Evolutionary conservation across 352 stramenopile genomes (phyloP), one percentile per base, ranked within the genome.

Genomic region (Globisporangium camurandrum): DNA sequence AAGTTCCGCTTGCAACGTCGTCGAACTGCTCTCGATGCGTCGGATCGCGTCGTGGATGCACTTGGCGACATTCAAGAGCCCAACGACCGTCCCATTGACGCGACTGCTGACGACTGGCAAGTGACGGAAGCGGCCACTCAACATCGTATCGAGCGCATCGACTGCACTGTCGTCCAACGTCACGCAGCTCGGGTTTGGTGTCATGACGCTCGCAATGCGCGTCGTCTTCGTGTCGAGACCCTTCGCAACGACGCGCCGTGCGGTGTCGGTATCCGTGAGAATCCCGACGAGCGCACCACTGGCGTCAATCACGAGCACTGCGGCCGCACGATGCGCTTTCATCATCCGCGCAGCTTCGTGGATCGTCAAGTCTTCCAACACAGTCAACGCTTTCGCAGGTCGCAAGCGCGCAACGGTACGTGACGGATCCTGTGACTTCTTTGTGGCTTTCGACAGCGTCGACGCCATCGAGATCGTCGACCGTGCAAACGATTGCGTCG

Each of bases 1-100:
- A 17, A 92, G 59, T 41, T 93, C 78, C 56, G 93, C 75, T 54
- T 95, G 78, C 10, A 91, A 62, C 24, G 77, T 73, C 4, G 78
- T 75, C n/a, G 80, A 86, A 39, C 84, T 82, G 31, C 70, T 84
- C 47, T 99, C 97, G 33, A 99, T 89, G 47, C 96, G 95, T n/a
- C 77, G 81, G 59, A 99, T 99, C 2, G 95, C 96, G 74, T 99
- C 96, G 64, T 98, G 96, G 46, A 99, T 63, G 54, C 96, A 99
- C 71, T 99, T 98, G 1, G 93, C 93, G 46, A 99, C 98, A 56
- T 99, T 98, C 11, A 99, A 71, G 11, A 99, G 56, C 11, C 97
- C 97, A 14, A 97, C 88, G 34, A 99, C 93, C 20, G 75, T 80
- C 8, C 82, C 85, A 22, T 63, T 82, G 33, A 78, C 57, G 9